Evolutionary conservation across 768 basidiomycete genomes (phyloP), one percentile per base, ranked within the genome.

Genomic region (Favolaschia claudopus): DNA sequence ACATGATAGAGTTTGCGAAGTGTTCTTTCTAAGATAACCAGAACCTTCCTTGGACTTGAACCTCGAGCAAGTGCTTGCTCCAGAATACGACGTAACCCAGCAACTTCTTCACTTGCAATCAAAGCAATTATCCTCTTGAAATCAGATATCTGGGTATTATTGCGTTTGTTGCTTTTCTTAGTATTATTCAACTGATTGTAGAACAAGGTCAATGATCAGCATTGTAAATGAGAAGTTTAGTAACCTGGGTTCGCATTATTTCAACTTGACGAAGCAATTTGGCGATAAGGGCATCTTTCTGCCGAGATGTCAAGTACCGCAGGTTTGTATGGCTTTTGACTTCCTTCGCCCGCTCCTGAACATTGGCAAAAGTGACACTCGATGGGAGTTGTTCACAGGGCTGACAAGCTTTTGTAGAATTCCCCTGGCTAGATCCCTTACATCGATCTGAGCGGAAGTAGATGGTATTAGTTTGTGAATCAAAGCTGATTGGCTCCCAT

Each of bases 81-180:
- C 29, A 65, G 48, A 29, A 58, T 17, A 22, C 48, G 45, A 29
- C 47, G 43, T 27, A 65, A 27, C 25, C 60, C 63, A 33, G 63
- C 33, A 45, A 64, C 32, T 38, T 62, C 50, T 63, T 64, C 47
- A 28, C 33, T 49, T 40, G 60, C 45, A 19, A 65, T 34, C 17
- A 62, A 42, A 34, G 52, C 57, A 12, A 62, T 14, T 27, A 65
- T 57, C 24, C 60, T 54, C 38, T 62, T 37, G 48, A 63, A 49
- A 52, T 65, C 61, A 22, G 20, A 36, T 24, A 62, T 34, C 24
- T 45, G 48, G 22, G 36, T 38, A 37, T 27, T 15, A 19, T 38
- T 19, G 39, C 25, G 25, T 27, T 48, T 50, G 34, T 50, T 50
- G 34, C 48, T 50, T 50, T 27, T 38, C 48, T 50, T 34, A 25